Base-by-base conservation (phyloP, 2,329 filamentous ascomycete genomes). In the Sclerotinia nivalis region DNA sequence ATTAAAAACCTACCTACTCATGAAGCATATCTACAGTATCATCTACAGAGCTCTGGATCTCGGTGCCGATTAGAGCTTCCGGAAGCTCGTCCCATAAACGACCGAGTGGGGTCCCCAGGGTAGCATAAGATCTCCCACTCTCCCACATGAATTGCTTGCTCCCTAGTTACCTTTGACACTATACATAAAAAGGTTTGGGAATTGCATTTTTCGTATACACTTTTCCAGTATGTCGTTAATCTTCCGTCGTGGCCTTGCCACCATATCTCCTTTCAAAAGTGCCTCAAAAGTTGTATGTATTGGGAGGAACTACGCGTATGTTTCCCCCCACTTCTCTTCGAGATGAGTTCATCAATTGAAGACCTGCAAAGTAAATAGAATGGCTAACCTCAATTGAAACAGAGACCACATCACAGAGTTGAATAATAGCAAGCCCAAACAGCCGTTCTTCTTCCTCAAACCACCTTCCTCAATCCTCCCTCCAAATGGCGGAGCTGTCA, bases 371-470 rank as follows among this genome's bases (percentile, higher is more conserved):
- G 37, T 55, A 28, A 55, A 1, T 25, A 31, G 49, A 2, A 22
- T 66, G 18, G 34, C 20, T 67, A 25, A 31, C 15, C 55, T 52
- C 2, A 37, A 55, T 40, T 52, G 22, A 47, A 40, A 47, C 54
- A 96, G 93, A 77, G 96, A 97, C 81, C 96, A 99, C 82, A 91
- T 98, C 79, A 88, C 91, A 73, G 96, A 99, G 84, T 87, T 99
- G 75, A 93, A 93, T 81, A 97, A 91, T 81, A 85, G 86, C 71
- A 89, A 89, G 74, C 96, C 96, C 65, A 96, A 96, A 81, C 93
- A 97, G 82, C 96, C 96, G 37, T 98, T 99, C 84, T 99, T 97
- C 89, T 99, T 99, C 86, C 88, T 98, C 76, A 99, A 99, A 86
- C 96, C 96, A 1, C 83, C 94, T 0, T 93, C 91, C 54, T 92